These are phyloP conservation scores for Chlorophyllum brunneum DNA, from an alignment of 768 basidiomycete species.

Conservation along the genomic window DNA sequence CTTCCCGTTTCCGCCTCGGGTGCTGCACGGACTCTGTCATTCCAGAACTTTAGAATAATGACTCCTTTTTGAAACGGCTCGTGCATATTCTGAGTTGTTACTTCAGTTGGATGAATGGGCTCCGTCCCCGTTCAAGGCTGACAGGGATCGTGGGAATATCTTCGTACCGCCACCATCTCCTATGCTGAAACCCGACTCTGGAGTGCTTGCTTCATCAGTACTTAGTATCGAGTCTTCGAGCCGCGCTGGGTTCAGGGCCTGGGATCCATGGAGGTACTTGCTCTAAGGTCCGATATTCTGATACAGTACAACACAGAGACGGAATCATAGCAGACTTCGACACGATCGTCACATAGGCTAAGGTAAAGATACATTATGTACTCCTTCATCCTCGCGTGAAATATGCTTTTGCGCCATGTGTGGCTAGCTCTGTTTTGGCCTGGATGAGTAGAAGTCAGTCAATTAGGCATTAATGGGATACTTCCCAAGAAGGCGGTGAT, in stretches of 20 bases:
- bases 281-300: background rate
- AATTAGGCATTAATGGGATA: conserved; percentile 4
- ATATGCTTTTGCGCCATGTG: conserved; percentile 84
- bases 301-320: conserved; percentile 8
- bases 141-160: no score
- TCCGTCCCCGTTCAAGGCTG: no score
- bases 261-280: background rate
- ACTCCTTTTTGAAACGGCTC: no score
- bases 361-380: conserved; percentile 12
- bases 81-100: no score
- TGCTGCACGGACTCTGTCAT: no score
- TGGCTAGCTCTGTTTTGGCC: conserved; percentile 82
- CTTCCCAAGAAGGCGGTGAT: background rate
- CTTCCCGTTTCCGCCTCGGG: no score
- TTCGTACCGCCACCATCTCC: no score
- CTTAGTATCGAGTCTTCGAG: no score
- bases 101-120: no score
- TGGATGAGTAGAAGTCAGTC: conserved; percentile 25
- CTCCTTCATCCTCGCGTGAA: conserved; percentile 69
- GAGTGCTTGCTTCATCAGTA: no score
- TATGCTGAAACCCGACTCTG: no score
- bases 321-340: conserved; percentile 14
- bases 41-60: no score
- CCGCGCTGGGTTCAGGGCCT: background rate
- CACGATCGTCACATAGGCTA: conserved; percentile 12